A percentile compares a stretch with the other conserved stretches of the same genome.
These are phyloP conservation scores for Zygosaccharomyces siamensis DNA, from an alignment of 805 yeast genomes.

Conservation along the genomic window DNA sequence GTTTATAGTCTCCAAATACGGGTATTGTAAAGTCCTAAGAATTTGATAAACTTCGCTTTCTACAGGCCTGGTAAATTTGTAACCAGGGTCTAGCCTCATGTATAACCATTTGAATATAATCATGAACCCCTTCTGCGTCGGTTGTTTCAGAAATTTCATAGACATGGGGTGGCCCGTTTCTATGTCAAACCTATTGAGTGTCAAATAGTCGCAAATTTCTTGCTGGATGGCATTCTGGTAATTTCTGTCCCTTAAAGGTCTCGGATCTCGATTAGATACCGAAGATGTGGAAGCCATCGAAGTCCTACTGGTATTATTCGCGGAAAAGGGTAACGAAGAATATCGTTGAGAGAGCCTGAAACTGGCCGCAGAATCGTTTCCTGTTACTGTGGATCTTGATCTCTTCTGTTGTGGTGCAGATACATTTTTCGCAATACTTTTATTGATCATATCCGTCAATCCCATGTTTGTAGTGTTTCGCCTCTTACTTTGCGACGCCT, in stretches of 20 bases:
- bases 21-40: constrained; percentile 64
- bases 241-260: constrained; percentile 71
- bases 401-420: constrained; percentile 12
- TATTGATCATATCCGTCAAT: constrained; percentile 27
- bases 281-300: constrained; percentile 2
- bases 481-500: constrained; percentile 15
- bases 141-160: constrained; percentile 58
- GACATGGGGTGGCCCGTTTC: constrained; percentile 70
- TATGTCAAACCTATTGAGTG: constrained; percentile 60
- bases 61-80: constrained; percentile 58
- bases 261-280: constrained; percentile 46
- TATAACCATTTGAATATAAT: constrained; percentile 76
- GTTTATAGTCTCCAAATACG: constrained; percentile 73
- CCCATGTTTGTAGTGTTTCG: constrained; percentile 24
- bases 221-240: constrained; percentile 63
- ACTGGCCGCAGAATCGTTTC: constrained; percentile 11
- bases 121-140: constrained; percentile 84
- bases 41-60: constrained; percentile 72
- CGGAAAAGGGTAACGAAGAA: constrained; percentile 13
- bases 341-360: constrained; percentile 20
- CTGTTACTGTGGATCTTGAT: constrained; percentile 21
- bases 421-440: constrained; percentile 22
- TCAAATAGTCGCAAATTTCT: constrained; percentile 61
- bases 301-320: constrained; percentile 7
- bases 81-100: constrained; percentile 72